phyloP scores from a whole-genome alignment of 176 grass and related monocot species.

The Oryza brachyantha region DNA sequence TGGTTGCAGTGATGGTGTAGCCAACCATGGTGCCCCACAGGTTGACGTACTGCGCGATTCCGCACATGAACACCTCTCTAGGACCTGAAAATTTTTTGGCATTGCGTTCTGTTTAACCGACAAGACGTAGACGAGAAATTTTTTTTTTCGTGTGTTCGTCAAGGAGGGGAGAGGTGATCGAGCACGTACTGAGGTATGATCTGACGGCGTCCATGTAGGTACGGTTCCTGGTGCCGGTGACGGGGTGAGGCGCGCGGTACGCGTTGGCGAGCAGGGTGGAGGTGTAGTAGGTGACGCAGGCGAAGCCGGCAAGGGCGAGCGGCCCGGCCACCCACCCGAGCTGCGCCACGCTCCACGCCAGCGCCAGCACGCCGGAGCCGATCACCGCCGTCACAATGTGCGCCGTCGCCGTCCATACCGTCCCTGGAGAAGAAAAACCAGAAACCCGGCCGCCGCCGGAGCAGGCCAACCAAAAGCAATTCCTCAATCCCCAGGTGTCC shows the following conservation, averaged over 20 bases:
- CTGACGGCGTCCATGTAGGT: constrained; percentile 81
- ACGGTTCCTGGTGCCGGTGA: constrained; percentile 66
- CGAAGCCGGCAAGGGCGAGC: constrained; percentile 59
- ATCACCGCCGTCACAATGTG: constrained; percentile 96
- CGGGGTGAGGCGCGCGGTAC: constrained; percentile 71
- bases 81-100: constrained; percentile 39
- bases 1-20: constrained; percentile 80
- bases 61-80: constrained; percentile 81
- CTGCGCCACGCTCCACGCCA: constrained; percentile 91
- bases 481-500: neutral
- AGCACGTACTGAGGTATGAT: constrained; percentile 67
- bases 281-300: constrained; percentile 87
- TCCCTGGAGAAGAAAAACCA: constrained; percentile 33
- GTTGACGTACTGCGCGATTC: constrained; percentile 68
- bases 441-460: neutral
- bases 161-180: neutral
- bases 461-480: neutral
- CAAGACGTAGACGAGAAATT: neutral
- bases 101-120: neutral
- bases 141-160: neutral
- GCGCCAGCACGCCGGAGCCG: constrained; percentile 94
- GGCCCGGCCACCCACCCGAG: constrained; percentile 86
- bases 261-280: constrained; percentile 76
- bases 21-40: constrained; percentile 91
- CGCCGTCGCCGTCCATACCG: constrained; percentile 74